phyloP scores from a whole-genome alignment of 352 stramenopile species.

The Phytophthora macrochlamydospora region DNA sequence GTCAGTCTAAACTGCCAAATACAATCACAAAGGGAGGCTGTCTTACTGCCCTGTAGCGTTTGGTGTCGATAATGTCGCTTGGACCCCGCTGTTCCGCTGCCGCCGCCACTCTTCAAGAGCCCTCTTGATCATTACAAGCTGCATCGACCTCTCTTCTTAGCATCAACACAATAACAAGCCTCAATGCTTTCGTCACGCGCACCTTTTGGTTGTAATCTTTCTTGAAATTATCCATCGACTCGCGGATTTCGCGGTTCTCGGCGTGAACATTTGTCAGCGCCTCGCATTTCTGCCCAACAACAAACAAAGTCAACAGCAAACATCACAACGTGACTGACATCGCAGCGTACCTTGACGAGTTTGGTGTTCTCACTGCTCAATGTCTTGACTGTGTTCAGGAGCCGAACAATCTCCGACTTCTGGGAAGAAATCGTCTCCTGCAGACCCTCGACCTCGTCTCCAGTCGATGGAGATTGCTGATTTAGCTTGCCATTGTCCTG shows the following conservation, averaged over 20 bases:
- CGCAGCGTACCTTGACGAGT: conserved; percentile 65
- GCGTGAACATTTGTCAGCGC: conserved; percentile 68
- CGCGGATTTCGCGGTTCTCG: conserved; percentile 79
- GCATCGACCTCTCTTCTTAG: background rate
- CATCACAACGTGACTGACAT: background rate
- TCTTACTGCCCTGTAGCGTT: conserved; percentile 23
- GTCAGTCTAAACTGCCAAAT: conserved; percentile 4
- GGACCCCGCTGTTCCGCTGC: conserved; percentile 45
- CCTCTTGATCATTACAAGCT: conserved; percentile 90
- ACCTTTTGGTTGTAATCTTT: conserved; percentile 89
- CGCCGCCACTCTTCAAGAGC: conserved; percentile 89
- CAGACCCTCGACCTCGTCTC: conserved; percentile 47
- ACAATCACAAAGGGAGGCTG: background rate
- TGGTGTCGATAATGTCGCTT: conserved; percentile 9
- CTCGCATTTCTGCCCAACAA: conserved; percentile 68
- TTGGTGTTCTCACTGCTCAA: conserved; percentile 86
- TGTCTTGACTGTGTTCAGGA: conserved; percentile 86
- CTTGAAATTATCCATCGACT: conserved; percentile 88
- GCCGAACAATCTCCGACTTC: conserved; percentile 82
- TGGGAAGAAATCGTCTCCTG: conserved; percentile 69
- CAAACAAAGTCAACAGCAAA: conserved; percentile 2
- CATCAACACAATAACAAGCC: background rate
- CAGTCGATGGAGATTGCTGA: background rate
- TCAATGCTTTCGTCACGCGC: background rate
- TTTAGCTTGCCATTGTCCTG: conserved; percentile 12